Base-by-base conservation (phyloP, 2,329 filamentous ascomycete genomes). In the Fusarium agapanthi region DNA sequence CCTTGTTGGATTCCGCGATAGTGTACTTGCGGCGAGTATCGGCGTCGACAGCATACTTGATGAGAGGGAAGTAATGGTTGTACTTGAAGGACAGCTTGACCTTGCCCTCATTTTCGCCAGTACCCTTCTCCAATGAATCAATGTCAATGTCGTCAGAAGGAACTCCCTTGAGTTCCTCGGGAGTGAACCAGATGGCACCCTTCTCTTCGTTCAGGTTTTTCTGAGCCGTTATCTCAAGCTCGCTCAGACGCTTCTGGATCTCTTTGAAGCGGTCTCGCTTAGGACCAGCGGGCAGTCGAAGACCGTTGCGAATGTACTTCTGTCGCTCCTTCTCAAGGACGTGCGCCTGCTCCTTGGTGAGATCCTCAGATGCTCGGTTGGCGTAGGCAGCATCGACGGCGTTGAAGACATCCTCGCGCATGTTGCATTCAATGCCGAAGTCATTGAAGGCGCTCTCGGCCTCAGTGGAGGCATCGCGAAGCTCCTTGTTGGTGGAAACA, bases 191-290 rank as follows among this genome's bases (percentile, higher is more conserved):
- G 58, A 95, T 83, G 5, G 91, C 92, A n/a, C 91, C 92, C 75
- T 91, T 91, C 83, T 96, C 93, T 81, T 95, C 93, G 78, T 95
- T 95, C 65, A 95, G 84, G 76, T 92, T 93, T 85, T 94, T 95
- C 79, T 92, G 89, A 81, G 94, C 94, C 63, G 90, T 86, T 67
- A 95, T 95, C 77, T 88, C 87, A 74, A 95, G 88, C 80, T 92
- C 88, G 73, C 90, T 93, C 62, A 96, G 84, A 18, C 92, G 86
- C 86, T 94, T 93, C 88, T 94, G 93, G 83, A 95, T 95, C 81
- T 92, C 92, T 85, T 95, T 95, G 87, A 95, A 95, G 48, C 93
- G 89, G 75, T 95, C 93, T 69, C 93, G 85, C 83, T 94, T 85
- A 9, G 87, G 84, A 3, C 92, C 93, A 30, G 89, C 88, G 4